Percentiles rank a stretch among this genome's conserved stretches.
Conservation (phyloP, 768 basidiomycete species). For the Tulasnella sp. region DNA sequence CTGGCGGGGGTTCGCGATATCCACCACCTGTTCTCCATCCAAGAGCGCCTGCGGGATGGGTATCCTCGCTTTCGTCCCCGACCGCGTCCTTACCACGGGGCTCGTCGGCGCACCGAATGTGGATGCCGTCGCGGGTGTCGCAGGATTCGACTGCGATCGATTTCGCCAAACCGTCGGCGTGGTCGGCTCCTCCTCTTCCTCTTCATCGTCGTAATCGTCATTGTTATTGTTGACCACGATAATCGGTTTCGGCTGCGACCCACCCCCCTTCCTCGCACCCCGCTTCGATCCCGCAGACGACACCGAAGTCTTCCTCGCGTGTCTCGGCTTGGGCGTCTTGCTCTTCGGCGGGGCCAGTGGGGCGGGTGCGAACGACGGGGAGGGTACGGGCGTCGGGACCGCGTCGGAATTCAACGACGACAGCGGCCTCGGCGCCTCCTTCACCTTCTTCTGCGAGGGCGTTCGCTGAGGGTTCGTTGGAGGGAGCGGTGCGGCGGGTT, state of each 20-base stretch:
- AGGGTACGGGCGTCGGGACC: neutral
- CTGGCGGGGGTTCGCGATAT: neutral
- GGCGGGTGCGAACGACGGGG: neutral
- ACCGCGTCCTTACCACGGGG: neutral
- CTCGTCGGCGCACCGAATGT: neutral
- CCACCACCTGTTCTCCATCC: neutral
- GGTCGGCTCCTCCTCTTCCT: neutral
- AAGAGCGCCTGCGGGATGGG: neutral
- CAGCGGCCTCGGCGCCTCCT: neutral
- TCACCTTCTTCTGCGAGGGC: neutral
- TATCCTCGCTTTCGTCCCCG: neutral
- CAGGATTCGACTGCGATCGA: neutral
- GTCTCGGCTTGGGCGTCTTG: neutral
- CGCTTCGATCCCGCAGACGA: neutral
- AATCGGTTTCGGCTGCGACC: neutral
- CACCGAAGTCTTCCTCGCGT: neutral
- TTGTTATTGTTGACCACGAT: neutral
- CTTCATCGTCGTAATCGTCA: neutral
- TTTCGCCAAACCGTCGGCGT: neutral
- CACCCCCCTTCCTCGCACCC: neutral
- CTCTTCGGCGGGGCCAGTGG: neutral
- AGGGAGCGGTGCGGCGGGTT: neutral
- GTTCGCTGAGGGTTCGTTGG: neutral
- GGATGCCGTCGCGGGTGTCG: neutral
- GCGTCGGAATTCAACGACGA: neutral